These are phyloP conservation scores for Haemoproteus tartakovskyi DNA, from an alignment of 169 alveolate genomes.

Conservation along the genomic window DNA sequence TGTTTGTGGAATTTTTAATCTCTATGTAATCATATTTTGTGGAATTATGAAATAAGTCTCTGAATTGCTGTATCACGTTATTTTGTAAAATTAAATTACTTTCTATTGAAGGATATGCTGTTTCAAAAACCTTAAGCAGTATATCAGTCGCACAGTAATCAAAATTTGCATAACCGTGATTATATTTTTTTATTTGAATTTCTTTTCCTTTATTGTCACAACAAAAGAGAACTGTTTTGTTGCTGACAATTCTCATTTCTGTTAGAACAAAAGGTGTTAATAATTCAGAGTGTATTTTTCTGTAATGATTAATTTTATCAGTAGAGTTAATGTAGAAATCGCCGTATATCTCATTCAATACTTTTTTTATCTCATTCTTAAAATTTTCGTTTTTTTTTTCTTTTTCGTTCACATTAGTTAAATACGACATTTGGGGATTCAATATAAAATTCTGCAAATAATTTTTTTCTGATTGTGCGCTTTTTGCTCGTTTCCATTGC, in stretches of 20 bases:
- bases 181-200: neutral
- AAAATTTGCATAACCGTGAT: neutral
- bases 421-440: too few relatives aligned
- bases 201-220: slow-evolving; percentile 31
- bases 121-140: slow-evolving; percentile 1
- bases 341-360: too few relatives aligned
- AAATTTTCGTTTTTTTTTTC: too few relatives aligned
- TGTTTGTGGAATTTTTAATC: slow-evolving; percentile 5
- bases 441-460: too few relatives aligned
- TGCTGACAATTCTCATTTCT: neutral
- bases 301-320: too few relatives aligned
- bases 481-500: too few relatives aligned
- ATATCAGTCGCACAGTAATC: neutral
- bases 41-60: neutral
- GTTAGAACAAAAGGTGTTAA: slow-evolving; percentile 8
- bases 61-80: slow-evolving; percentile 10
- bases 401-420: too few relatives aligned
- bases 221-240: slow-evolving; percentile 9
- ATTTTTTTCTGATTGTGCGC: too few relatives aligned
- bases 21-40: slow-evolving; percentile 7
- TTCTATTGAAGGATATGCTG: slow-evolving; percentile 7
- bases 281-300: slow-evolving; percentile 4
- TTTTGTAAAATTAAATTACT: slow-evolving; percentile 1
- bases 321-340: too few relatives aligned
- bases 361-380: too few relatives aligned